Evolutionary conservation across 352 stramenopile species (phyloP).

Genomic region (Aphanomyces euteiches): DNA sequence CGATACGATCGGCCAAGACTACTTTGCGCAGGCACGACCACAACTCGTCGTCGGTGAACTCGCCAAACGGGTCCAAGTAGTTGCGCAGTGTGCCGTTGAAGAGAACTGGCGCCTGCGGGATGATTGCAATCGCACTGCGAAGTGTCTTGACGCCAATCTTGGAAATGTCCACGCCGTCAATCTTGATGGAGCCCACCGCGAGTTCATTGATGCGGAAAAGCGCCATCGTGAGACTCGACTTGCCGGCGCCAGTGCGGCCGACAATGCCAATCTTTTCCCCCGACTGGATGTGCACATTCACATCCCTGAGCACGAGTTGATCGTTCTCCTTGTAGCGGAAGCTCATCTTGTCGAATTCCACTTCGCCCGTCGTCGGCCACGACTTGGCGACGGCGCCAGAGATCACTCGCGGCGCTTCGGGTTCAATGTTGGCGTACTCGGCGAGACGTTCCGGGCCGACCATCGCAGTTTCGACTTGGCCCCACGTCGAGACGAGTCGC

Average conservation of each 20-base stretch:
- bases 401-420: conserved; percentile 40
- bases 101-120: conserved; percentile 87
- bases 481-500: conserved; percentile 32
- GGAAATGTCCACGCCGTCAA: conserved; percentile 44
- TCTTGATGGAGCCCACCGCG: conserved; percentile 41
- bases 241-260: no score
- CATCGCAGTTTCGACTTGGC: conserved; percentile 41
- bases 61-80: conserved; percentile 76
- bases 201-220: no score
- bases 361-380: conserved; percentile 85
- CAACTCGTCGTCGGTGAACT: conserved; percentile 60
- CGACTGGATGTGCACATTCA: no score
- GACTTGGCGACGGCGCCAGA: conserved; percentile 39
- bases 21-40: conserved; percentile 50
- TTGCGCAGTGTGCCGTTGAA: conserved; percentile 66
- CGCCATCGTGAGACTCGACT: no score
- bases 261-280: no score
- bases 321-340: conserved; percentile 72
- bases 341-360: conserved; percentile 88
- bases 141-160: conserved; percentile 58
- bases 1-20: conserved; percentile 59
- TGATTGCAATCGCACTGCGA: conserved; percentile 59
- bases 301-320: no score
- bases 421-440: conserved; percentile 42
- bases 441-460: conserved; percentile 45